These are phyloP conservation scores for Hyphopichia pseudoburtonii DNA, from an alignment of 1,139 yeast species.

Conservation along the genomic window DNA sequence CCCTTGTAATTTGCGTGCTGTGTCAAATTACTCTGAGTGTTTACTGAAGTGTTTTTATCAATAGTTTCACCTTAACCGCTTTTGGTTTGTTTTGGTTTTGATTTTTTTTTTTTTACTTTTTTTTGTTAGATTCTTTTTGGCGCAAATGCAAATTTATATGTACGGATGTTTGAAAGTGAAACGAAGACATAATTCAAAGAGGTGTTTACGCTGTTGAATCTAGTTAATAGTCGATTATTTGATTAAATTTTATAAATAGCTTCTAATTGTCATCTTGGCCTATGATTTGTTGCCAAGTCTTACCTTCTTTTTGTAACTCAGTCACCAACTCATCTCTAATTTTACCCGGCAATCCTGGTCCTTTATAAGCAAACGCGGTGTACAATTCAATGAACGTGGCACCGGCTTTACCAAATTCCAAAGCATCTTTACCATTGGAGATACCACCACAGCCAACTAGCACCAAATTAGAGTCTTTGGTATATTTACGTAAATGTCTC, in stretches of 20 bases:
- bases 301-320: slow-evolving; percentile 70
- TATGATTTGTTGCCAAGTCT: slow-evolving; percentile 78
- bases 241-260: too few relatives aligned
- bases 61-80: too few relatives aligned
- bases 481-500: slow-evolving; percentile 64
- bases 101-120: too few relatives aligned
- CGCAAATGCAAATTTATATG: too few relatives aligned
- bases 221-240: too few relatives aligned
- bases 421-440: slow-evolving; percentile 76
- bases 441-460: slow-evolving; percentile 96
- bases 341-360: slow-evolving; percentile 83
- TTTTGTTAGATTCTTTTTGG: too few relatives aligned
- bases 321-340: slow-evolving; percentile 72
- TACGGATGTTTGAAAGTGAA: too few relatives aligned
- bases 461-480: slow-evolving; percentile 70
- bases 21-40: too few relatives aligned
- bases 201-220: too few relatives aligned
- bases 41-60: too few relatives aligned
- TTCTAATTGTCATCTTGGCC: slow-evolving; percentile 53
- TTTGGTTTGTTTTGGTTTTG: too few relatives aligned
- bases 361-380: slow-evolving; percentile 89
- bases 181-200: too few relatives aligned
- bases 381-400: slow-evolving; percentile 84
- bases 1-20: not conserved
- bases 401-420: slow-evolving; percentile 92